Base-by-base conservation (phyloP, 2,329 filamentous ascomycete genomes). In the Septoria linicola region DNA sequence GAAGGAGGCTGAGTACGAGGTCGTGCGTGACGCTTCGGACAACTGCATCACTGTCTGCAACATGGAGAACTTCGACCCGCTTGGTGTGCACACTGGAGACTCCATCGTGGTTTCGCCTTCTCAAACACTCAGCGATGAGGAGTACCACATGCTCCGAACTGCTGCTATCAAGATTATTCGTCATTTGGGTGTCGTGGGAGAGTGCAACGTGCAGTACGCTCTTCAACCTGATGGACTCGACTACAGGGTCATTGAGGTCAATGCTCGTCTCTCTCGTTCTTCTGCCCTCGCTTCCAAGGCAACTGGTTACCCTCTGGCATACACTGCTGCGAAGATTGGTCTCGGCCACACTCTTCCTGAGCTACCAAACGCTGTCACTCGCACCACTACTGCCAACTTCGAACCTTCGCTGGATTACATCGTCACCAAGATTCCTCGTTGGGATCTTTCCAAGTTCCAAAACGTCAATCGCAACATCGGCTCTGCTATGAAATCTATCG, bases 21-120 rank as follows among this genome's bases (percentile, higher is more conserved):
- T 97, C 51, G 93, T 97, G 57, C 88, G 93, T 64, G 93, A 99
- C 72, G 92, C 89, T 47, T 85, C 88, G 71, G 95, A 97, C 80
- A 99, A 99, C 81, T 97, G 93, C 72, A 97, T 97, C 67, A 97
- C 92, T 3, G 92, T 97, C 63, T 97, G 92, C 80, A 97, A 95
- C 77, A 95, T 95, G 89, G 89, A 95, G 73, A 97, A 97, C 80
- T 97, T 97, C 66, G 93, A 97, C 68, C 93, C 93, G 59, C 83
- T 99, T 31, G 93, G 93, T 67, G 95, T 96, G 49, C 93, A 99
- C 74, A 99, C 93, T 40, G 93, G 93, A 75, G 93, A 99, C 78
- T 96, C 91, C 65, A 99, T 99, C 65, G 93, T 99, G 58, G 92
- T 97, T 54, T 93, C 93, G 34, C 93, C 93, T 42, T 93, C 88